Evolutionary conservation across 2,329 filamentous ascomycete genomes (phyloP).

Genomic region (Claviceps sp.): DNA sequence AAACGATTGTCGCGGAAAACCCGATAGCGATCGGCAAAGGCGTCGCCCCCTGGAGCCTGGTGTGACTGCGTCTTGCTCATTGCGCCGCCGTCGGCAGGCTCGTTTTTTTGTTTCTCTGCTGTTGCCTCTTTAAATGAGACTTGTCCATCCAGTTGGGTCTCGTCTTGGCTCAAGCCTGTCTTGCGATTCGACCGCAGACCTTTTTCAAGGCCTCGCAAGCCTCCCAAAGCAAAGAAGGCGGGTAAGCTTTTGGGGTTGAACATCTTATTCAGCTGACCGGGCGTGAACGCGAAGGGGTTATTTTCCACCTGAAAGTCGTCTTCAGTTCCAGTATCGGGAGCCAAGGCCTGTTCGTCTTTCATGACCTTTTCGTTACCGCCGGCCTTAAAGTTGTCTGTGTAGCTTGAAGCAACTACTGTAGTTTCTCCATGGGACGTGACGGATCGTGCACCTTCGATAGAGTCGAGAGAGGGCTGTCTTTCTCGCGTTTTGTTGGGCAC

Average conservation of each 20-base stretch:
- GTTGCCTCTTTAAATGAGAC: slow-evolving; percentile 63
- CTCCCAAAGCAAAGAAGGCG: slow-evolving; percentile 71
- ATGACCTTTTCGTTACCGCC: slow-evolving; percentile 42
- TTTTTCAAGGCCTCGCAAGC: slow-evolving; percentile 62
- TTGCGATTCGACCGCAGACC: slow-evolving; percentile 61
- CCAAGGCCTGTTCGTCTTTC: slow-evolving; percentile 54
- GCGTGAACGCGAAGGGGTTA: slow-evolving; percentile 76
- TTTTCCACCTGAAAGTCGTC: slow-evolving; percentile 61
- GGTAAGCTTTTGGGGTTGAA: slow-evolving; percentile 78
- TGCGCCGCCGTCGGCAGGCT: slow-evolving; percentile 10
- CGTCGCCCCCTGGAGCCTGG: slow-evolving; percentile 13
- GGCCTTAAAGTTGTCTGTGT: slow-evolving; percentile 27
- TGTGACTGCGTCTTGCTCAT: slow-evolving; percentile 3
- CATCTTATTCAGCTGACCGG: slow-evolving; percentile 74
- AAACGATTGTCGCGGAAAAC: slow-evolving; percentile 61
- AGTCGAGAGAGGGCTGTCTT: slow-evolving; percentile 57
- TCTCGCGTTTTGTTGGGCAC: slow-evolving; percentile 48
- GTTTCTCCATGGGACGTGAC: slow-evolving; percentile 50
- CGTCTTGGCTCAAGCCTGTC: slow-evolving; percentile 65
- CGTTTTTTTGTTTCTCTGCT: slow-evolving; percentile 19
- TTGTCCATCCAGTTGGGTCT: slow-evolving; percentile 48
- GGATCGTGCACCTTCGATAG: slow-evolving; percentile 46
- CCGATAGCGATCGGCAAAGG: slow-evolving; percentile 51
- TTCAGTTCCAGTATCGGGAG: slow-evolving; percentile 63
- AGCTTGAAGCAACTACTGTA: slow-evolving; percentile 35